Evolutionary conservation across 768 basidiomycete genomes (phyloP), one percentile per base, ranked within the genome.

Genomic region (Termitomyces heimii): DNA sequence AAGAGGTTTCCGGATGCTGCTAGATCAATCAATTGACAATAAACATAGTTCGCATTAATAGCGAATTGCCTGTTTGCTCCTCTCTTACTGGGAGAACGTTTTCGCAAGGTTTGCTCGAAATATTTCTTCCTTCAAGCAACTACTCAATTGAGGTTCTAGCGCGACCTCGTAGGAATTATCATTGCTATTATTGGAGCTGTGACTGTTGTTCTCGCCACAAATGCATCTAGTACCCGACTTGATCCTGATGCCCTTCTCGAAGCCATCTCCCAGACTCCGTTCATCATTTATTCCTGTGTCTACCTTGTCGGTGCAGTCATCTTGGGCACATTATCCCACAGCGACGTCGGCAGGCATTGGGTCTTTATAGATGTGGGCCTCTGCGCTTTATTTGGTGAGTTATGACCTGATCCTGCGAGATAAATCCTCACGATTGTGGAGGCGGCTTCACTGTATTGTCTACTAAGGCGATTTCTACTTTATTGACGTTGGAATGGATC

Each of bases 21-120:
- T 52, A 54, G 29, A 35, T 22, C 26, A 59, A 39, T 45, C 14
- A 45, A 58, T 53, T 66, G 28, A 55, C 55, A 49, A 24, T 58
- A 13, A 39, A 45, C 49, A 16, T 54, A 93, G 86, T 89, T 93
- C 70, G 93, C 94, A 2, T 77, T 98, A n/a, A 85, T 96, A 58
- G 92, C 96, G 14, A 98, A 98, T 69, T 98, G 94, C 66, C 77
- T 94, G 40, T 94, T 98, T 61, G 93, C 95, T 1, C 96, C 96
- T 16, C 64, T 93, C 3, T 81, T 98, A 66, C 78, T 93, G 10
- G 77, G 83, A 9, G 92, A 98, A 72, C 81, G 80, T 5, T 95
- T 99, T 67, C 85, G 88, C 35, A 87, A 80, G 72, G 86, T 87
- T 20, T 2, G 40, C 67, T 68, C 71, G 62, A 66, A 16, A 24